Evolutionary conservation across 768 basidiomycete genomes (phyloP).

Genomic region (Mycena indigotica): DNA sequence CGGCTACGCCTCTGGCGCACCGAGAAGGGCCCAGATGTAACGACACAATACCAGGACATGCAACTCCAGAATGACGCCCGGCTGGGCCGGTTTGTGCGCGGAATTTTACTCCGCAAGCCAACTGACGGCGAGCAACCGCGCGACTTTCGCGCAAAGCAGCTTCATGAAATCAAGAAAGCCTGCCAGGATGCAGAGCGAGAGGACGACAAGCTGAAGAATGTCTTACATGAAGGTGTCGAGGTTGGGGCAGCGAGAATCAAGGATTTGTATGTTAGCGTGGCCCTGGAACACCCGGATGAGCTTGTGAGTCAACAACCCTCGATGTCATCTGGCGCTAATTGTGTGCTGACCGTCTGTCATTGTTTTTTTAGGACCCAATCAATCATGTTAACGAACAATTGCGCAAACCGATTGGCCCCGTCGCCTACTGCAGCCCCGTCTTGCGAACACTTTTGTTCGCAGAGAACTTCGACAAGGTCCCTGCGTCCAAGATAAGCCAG

Average conservation of each 20-base stretch:
- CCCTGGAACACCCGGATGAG: constrained; percentile 10
- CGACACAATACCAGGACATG: constrained; percentile 6
- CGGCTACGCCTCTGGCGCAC: constrained; percentile 14
- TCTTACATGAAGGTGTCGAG: constrained; percentile 9
- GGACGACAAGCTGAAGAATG: background rate
- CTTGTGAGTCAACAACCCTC: constrained; percentile 9
- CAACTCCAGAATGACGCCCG: constrained; percentile 8
- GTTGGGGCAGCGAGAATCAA: background rate
- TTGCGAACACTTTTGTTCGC: constrained; percentile 8
- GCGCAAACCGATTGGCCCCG: background rate
- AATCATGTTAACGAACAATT: constrained; percentile 9
- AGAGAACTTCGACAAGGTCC: constrained; percentile 10
- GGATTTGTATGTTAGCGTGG: background rate
- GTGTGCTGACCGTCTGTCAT: no score
- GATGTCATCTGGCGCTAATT: background rate
- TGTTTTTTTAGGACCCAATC: constrained; percentile 18
- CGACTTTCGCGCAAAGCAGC: background rate
- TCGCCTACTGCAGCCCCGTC: constrained; percentile 17
- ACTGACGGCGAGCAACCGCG: background rate
- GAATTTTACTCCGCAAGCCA: background rate
- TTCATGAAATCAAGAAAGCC: background rate
- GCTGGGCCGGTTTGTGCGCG: constrained; percentile 5
- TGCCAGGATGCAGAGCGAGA: background rate
- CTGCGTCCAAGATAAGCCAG: constrained; percentile 3
- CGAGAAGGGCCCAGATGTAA: constrained; percentile 14